Percentiles rank a stretch among this genome's conserved stretches.
Evolutionary conservation across 208 protist genomes (phyloP).

Genomic region (Acanthamoeba triangularis): DNA sequence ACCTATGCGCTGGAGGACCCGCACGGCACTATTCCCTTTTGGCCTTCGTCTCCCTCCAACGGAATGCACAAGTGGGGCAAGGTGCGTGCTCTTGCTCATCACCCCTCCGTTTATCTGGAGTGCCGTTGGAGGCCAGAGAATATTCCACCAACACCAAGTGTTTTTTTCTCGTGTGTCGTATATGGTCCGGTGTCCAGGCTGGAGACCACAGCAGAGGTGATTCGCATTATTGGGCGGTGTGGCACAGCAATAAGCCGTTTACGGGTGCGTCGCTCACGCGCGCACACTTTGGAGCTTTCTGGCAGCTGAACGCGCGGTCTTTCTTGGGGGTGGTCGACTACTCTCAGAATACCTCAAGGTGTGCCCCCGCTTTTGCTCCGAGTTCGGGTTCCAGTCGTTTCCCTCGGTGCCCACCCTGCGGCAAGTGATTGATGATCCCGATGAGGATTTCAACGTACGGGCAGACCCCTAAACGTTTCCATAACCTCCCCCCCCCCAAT

Average conservation of each 20-base stretch:
- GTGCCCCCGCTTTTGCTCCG: slow-evolving; percentile 87
- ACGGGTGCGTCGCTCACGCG: neutral
- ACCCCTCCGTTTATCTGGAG: too few relatives aligned
- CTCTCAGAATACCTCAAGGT: slow-evolving; percentile 74
- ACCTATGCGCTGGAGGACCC: slow-evolving; percentile 33
- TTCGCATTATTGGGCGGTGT: slow-evolving; percentile 85
- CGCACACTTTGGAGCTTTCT: too few relatives aligned
- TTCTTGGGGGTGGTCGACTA: neutral
- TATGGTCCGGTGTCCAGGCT: neutral
- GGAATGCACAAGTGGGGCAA: slow-evolving; percentile 71
- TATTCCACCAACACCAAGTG: too few relatives aligned
- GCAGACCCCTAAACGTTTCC: neutral
- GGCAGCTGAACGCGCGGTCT: neutral
- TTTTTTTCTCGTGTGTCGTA: neutral
- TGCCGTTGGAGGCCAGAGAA: too few relatives aligned
- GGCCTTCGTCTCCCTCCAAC: slow-evolving; percentile 85
- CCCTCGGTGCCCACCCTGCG: slow-evolving; percentile 39
- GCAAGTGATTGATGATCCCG: neutral
- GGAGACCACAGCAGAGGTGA: slow-evolving; percentile 79
- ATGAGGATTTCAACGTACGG: slow-evolving; percentile 20
- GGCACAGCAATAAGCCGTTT: slow-evolving; percentile 80
- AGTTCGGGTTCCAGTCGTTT: slow-evolving; percentile 90
- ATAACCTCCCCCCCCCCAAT: neutral
- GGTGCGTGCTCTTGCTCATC: neutral
- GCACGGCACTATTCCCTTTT: slow-evolving; percentile 81